phyloP scores from a whole-genome alignment of 768 basidiomycete genomes.

The Rhizopogon salebrosus region DNA sequence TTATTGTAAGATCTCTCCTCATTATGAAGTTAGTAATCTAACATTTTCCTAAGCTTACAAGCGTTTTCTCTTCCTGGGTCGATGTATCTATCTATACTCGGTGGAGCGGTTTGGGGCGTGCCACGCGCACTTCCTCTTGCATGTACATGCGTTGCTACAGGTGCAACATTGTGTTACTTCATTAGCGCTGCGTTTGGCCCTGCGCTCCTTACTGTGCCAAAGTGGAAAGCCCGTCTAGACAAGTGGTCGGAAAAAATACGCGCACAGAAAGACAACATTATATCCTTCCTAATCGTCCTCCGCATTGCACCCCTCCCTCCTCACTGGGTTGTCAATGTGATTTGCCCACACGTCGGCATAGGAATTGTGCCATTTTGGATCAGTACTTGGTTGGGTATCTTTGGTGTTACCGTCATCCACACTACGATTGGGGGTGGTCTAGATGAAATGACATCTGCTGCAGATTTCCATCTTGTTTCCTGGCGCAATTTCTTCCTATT shows the following conservation, averaged over 20 bases:
- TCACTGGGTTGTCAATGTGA: slow-evolving; percentile 93
- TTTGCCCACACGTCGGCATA: slow-evolving; percentile 91
- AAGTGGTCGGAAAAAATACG: slow-evolving; percentile 76
- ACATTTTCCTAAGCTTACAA: slow-evolving; percentile 60
- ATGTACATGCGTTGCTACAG: slow-evolving; percentile 87
- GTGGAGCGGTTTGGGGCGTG: slow-evolving; percentile 94
- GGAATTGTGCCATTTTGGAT: slow-evolving; percentile 82
- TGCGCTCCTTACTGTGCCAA: slow-evolving; percentile 81
- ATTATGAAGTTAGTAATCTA: slow-evolving; percentile 2
- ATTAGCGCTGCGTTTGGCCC: slow-evolving; percentile 91
- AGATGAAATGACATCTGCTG: slow-evolving; percentile 92
- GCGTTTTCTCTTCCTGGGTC: slow-evolving; percentile 95
- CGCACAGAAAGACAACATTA: slow-evolving; percentile 75
- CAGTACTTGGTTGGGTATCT: slow-evolving; percentile 84
- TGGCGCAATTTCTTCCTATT: slow-evolving; percentile 87
- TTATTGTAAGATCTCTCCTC: slow-evolving; percentile 66
- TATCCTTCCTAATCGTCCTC: slow-evolving; percentile 91
- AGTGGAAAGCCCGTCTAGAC: slow-evolving; percentile 79
- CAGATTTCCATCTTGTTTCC: slow-evolving; percentile 91
- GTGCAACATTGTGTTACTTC: slow-evolving; percentile 88
- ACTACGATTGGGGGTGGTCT: slow-evolving; percentile 91
- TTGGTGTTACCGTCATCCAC: slow-evolving; percentile 90
- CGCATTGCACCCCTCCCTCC: slow-evolving; percentile 93
- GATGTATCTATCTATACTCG: slow-evolving; percentile 96
- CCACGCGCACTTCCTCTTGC: slow-evolving; percentile 82